Base-by-base conservation (phyloP, 1,139 yeast genomes). In the Diutina sp. region DNA sequence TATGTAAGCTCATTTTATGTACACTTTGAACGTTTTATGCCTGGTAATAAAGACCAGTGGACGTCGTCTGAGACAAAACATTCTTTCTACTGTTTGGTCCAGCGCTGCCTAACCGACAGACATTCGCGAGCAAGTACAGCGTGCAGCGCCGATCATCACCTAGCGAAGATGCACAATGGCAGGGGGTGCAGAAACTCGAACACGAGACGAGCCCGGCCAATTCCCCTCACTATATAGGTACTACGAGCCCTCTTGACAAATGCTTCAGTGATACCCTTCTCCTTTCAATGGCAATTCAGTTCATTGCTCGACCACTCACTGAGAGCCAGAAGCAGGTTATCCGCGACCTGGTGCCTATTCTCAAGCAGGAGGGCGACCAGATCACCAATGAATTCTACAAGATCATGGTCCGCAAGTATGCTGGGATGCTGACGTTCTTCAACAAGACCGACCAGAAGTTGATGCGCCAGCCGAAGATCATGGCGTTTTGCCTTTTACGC, bases 391-490 rank as follows among this genome's bases (percentile, higher is more conserved):
- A 69, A 18, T 82, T 85, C 66, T 85, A 85, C 67, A 61, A 70
- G 29, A 72, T 75, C 62, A 82, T 85, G 89, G 69, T 85, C 38
- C 59, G 62, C n/a, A 76, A 70, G 29, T 72, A 79, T 61, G 83
- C 83, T 9, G 82, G 75, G 58, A 80, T 84, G n/a, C 72, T 72
- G 60, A 77, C 83, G 29, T 76, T 78, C 63, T 85, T 85, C 73
- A 85, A 85, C 66, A 75, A 71, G 62, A 70, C 84, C 3, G 79
- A 85, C 67, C 90, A 85, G 67, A 67, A 65, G 56, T 70, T 76
- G 44, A 76, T 78, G 58, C 73, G 75, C 56, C 91, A 85, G 65
- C 89, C 90, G 58, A 74, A 75, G 61, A 83, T 86, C 47, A 72
- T 85, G 57, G 90, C 90, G 1, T 79, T 74, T 61, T 79, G 90